Percentiles rank a stretch among this genome's conserved stretches.
Evolutionary conservation across 345 rosid genomes (phyloP).

Genomic region (Sapria himalayana): DNA sequence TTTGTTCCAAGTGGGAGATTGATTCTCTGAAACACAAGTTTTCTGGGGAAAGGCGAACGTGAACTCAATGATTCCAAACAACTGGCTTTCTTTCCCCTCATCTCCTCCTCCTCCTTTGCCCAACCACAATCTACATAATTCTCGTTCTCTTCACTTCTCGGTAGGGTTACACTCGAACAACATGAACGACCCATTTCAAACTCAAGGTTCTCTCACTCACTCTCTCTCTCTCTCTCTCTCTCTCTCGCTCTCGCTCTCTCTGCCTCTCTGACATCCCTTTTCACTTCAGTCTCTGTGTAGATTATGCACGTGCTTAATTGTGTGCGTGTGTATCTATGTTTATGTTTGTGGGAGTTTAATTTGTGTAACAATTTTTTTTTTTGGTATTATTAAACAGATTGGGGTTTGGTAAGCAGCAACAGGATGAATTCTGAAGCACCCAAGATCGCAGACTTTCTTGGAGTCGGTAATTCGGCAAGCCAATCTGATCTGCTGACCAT

Average conservation of each 20-base stretch:
- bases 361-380: not conserved
- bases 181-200: conserved; percentile 64
- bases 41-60: not conserved
- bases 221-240: not conserved
- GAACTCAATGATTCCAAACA: conserved; percentile 76
- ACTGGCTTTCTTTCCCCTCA: conserved; percentile 94
- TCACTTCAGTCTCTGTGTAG: not conserved
- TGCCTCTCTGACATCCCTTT: not conserved
- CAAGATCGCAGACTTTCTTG: conserved; percentile 91
- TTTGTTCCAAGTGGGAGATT: conserved; percentile 8
- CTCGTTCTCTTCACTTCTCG: conserved; percentile 64
- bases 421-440: conserved; percentile 56
- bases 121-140: conserved; percentile 47
- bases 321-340: too few species aligned
- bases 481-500: conserved; percentile 46
- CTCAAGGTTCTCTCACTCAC: conserved; percentile 37
- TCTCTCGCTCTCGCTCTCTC: not conserved
- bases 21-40: conserved; percentile 6
- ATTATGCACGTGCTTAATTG: too few species aligned
- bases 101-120: conserved; percentile 61
- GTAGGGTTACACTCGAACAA: conserved; percentile 54
- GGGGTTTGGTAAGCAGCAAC: conserved; percentile 53
- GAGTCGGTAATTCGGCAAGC: conserved; percentile 64
- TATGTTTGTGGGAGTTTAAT: too few species aligned
- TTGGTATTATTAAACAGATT: conserved; percentile 22